Conservation (phyloP, 805 yeast species). For the Cyberlindnera euphorbiae region DNA sequence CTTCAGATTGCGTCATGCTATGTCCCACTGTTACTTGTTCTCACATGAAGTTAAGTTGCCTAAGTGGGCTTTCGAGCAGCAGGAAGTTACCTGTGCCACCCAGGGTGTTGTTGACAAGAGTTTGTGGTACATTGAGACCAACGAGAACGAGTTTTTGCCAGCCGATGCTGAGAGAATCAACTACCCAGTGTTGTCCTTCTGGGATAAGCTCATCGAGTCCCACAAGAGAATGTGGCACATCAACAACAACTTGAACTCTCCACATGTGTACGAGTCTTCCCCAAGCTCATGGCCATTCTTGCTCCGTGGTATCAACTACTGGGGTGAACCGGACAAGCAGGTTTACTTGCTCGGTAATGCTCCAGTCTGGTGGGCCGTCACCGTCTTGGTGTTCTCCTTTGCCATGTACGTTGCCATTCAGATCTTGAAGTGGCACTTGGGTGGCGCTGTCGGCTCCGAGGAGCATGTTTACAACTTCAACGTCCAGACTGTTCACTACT, state of each 20-base stretch:
- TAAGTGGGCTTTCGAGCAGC: conserved; percentile 80
- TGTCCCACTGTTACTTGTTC: conserved; percentile 72
- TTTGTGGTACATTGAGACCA: conserved; percentile 73
- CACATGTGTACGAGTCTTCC: conserved; percentile 66
- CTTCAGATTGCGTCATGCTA: conserved; percentile 72
- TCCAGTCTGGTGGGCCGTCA: conserved; percentile 70
- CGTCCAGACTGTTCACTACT: conserved; percentile 54
- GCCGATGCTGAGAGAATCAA: conserved; percentile 42
- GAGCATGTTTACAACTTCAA: conserved; percentile 61
- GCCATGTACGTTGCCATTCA: conserved; percentile 38
- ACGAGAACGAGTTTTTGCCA: conserved; percentile 45
- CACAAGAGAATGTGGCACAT: conserved; percentile 76
- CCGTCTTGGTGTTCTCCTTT: conserved; percentile 49
- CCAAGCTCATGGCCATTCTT: conserved; percentile 76
- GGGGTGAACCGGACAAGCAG: conserved; percentile 58
- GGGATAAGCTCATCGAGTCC: conserved; percentile 57
- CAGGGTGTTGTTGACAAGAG: conserved; percentile 59
- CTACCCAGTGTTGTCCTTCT: conserved; percentile 51
- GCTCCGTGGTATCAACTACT: conserved; percentile 75
- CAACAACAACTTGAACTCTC: conserved; percentile 61
- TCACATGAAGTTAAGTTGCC: conserved; percentile 76
- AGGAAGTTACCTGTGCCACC: conserved; percentile 76
- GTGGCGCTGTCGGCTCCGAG: conserved; percentile 43
- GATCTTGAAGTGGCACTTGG: conserved; percentile 61
- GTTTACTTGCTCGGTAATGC: conserved; percentile 76